phyloP scores from a whole-genome alignment of 1,139 yeast species.

The Citeromyces hawaiiensis region DNA sequence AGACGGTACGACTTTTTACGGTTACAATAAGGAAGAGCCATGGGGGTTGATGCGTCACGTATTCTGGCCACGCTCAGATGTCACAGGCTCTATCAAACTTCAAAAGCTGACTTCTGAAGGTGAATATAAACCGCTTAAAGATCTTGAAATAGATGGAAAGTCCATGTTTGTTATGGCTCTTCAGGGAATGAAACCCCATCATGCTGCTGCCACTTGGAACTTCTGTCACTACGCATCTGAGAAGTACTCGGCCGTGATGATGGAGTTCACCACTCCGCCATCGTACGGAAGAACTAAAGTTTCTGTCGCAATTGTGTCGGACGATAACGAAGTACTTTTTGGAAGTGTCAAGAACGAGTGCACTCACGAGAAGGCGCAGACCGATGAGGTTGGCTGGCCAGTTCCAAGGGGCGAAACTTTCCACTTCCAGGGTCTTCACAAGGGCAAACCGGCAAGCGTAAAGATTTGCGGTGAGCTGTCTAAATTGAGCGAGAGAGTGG shows the following conservation, averaged over 20 bases:
- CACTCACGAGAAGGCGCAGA: constrained; percentile 41
- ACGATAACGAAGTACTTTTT: constrained; percentile 42
- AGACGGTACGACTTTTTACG: constrained; percentile 77
- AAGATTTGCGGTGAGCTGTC: constrained; percentile 40
- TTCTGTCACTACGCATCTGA: constrained; percentile 81
- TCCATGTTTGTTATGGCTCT: constrained; percentile 95
- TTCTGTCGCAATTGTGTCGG: constrained; percentile 60
- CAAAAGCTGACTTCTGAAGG: constrained; percentile 4
- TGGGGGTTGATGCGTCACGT: constrained; percentile 97
- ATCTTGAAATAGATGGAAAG: constrained; percentile 27
- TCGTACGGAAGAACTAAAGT: constrained; percentile 80
- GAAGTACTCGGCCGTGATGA: constrained; percentile 60
- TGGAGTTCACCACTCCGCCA: constrained; percentile 93
- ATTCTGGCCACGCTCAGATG: constrained; percentile 87
- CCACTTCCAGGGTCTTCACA: constrained; percentile 34
- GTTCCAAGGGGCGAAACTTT: constrained; percentile 63
- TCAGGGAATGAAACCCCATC: constrained; percentile 99
- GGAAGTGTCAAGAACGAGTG: constrained; percentile 58
- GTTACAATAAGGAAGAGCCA: constrained; percentile 68
- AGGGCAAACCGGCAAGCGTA: constrained; percentile 23
- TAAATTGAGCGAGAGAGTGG: constrained; percentile 73
- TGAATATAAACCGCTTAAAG: constrained; percentile 6
- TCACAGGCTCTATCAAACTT: constrained; percentile 41
- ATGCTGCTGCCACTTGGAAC: constrained; percentile 96
- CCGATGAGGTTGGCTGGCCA: constrained; percentile 87